phyloP scores from a whole-genome alignment of 2,329 filamentous ascomycete genomes.

The Nemania bipapillata region DNA sequence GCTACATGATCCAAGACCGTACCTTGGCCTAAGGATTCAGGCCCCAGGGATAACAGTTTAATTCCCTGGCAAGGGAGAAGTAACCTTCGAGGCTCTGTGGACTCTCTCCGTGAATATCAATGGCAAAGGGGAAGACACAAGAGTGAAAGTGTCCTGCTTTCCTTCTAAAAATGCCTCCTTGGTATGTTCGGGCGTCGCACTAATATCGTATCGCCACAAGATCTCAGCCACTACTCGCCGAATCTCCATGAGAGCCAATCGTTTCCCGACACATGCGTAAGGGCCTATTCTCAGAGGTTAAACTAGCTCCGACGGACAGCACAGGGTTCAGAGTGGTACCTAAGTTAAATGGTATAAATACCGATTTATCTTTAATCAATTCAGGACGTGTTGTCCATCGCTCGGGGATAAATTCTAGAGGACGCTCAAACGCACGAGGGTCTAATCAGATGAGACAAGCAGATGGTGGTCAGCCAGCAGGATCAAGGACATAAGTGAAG shows the following conservation, averaged over 20 bases:
- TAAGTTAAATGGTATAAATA: conserved; percentile 43
- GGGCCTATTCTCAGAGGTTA: conserved; percentile 20
- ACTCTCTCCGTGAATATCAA: conserved; percentile 10
- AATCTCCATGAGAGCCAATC: conserved; percentile 39
- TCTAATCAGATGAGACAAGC: conserved; percentile 5
- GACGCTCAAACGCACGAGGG: conserved; percentile 11
- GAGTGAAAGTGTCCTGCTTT: conserved; percentile 20
- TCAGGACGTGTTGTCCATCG: conserved; percentile 41
- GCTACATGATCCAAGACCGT: too few relatives aligned
- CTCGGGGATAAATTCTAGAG: conserved; percentile 41
- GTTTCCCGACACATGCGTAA: conserved; percentile 43
- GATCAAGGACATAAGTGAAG: conserved; percentile 26
- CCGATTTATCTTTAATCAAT: conserved; percentile 41
- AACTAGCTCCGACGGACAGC: neutral
- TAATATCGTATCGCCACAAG: conserved; percentile 12
- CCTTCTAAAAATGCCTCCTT: conserved; percentile 12
- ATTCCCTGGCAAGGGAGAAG: neutral
- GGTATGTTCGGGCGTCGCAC: neutral
- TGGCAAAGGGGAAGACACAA: conserved; percentile 3
- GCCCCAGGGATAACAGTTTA: neutral
- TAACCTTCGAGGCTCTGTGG: neutral
- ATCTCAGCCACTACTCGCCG: conserved; percentile 8
- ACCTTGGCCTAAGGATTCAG: too few relatives aligned
- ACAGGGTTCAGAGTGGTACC: conserved; percentile 5
- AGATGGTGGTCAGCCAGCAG: conserved; percentile 30